phyloP scores from a whole-genome alignment of 2,329 filamentous ascomycete genomes.

The Xylaria arbuscula region DNA sequence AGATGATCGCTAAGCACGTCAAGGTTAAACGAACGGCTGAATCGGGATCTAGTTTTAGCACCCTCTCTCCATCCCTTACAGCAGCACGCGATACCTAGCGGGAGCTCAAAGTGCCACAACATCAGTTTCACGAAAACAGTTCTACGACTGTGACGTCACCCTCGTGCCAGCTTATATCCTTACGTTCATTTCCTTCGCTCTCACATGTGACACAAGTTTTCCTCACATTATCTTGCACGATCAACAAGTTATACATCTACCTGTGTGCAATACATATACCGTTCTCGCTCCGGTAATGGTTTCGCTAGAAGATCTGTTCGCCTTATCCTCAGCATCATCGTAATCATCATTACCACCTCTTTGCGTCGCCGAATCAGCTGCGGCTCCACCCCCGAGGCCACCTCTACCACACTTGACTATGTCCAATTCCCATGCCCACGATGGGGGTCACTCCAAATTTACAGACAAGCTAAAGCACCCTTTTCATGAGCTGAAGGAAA shows the following conservation, averaged over 20 bases:
- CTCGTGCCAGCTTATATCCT: slow-evolving; percentile 1
- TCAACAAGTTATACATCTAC: neutral
- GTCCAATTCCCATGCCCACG: slow-evolving; percentile 36
- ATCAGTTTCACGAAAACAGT: neutral
- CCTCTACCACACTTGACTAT: slow-evolving; percentile 32
- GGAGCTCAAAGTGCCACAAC: slow-evolving; percentile 8
- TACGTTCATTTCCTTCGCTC: neutral
- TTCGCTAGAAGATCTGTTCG: neutral
- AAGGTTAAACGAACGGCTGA: neutral
- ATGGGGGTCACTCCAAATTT: slow-evolving; percentile 48
- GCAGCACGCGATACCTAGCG: neutral
- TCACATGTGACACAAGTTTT: no score
- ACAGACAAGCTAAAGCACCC: slow-evolving; percentile 63
- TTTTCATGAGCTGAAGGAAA: slow-evolving; percentile 61
- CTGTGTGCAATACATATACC: neutral
- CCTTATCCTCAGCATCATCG: neutral
- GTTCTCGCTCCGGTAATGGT: neutral
- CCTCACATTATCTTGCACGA: neutral
- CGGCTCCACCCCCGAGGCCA: neutral
- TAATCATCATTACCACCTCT: neutral
- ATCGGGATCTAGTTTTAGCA: neutral
- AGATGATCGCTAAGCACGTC: neutral
- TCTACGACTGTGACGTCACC: slow-evolving; percentile 22
- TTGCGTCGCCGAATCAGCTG: neutral
- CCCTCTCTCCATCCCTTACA: neutral